Percentiles rank a stretch among this genome's conserved stretches.
phyloP scores from a whole-genome alignment of 176 grass and related monocot species.

The Zea luxurians region DNA sequence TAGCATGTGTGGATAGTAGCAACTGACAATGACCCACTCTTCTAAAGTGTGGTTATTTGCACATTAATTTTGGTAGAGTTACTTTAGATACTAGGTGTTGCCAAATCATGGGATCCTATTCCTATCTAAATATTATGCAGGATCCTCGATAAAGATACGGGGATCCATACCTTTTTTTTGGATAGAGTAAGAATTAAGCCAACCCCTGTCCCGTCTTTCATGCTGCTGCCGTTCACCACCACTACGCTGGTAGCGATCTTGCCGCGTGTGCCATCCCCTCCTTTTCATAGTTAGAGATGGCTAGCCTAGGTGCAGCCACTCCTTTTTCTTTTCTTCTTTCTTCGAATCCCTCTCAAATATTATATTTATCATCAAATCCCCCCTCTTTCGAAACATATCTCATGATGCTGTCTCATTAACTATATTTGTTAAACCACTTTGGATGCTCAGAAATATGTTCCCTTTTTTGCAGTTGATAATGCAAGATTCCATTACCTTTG shows the following conservation, averaged over 20 bases:
- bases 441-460: conserved; percentile 2
- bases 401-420: conserved; percentile 15
- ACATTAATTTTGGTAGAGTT: too few relatives aligned
- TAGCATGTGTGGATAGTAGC: background rate
- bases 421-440: conserved; percentile 16
- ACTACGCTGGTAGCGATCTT: background rate
- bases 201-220: background rate
- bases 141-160: too few relatives aligned
- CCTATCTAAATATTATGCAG: too few relatives aligned
- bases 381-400: background rate
- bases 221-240: background rate
- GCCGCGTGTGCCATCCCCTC: background rate
- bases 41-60: background rate
- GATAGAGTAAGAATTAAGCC: too few relatives aligned
- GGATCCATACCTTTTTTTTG: too few relatives aligned
- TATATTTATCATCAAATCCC: background rate
- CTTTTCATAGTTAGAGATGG: background rate
- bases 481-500: conserved; percentile 52
- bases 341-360: background rate
- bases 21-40: background rate
- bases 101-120: too few relatives aligned
- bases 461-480: conserved; percentile 44
- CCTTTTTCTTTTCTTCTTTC: background rate
- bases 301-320: background rate
- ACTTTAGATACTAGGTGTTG: too few relatives aligned